phyloP scores from a whole-genome alignment of 768 basidiomycete species.

The Mycena latifolia region DNA sequence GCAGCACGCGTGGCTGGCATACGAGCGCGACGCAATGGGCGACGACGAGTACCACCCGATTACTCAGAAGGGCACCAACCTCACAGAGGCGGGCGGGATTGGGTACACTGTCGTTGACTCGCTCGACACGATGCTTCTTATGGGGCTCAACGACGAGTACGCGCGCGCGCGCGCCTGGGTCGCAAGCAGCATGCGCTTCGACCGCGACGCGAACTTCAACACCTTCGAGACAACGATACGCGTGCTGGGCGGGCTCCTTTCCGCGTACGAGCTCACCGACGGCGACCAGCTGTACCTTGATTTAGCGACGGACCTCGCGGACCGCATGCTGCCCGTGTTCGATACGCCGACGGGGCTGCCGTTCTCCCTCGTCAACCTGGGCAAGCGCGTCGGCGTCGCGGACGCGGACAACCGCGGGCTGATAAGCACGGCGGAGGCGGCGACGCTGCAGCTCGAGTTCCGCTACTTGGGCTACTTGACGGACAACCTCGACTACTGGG shows the following conservation, averaged over 20 bases:
- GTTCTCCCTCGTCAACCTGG: conserved; percentile 73
- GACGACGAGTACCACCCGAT: conserved; percentile 94
- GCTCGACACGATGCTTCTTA: conserved; percentile 88
- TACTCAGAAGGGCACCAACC: conserved; percentile 76
- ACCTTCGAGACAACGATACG: conserved; percentile 98
- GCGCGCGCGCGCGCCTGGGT: conserved; percentile 84
- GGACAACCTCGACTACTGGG: conserved; percentile 84
- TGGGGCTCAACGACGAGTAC: conserved; percentile 88
- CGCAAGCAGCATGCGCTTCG: conserved; percentile 73
- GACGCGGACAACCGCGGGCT: conserved; percentile 71
- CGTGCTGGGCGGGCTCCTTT: conserved; percentile 89
- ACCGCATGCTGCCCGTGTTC: conserved; percentile 86
- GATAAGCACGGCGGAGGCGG: conserved; percentile 86
- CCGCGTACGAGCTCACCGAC: conserved; percentile 77
- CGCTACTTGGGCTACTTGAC: conserved; percentile 86
- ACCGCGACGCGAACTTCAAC: conserved; percentile 82
- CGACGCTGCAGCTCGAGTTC: conserved; percentile 79
- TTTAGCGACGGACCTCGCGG: conserved; percentile 84
- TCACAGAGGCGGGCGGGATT: conserved; percentile 83
- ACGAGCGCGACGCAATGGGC: conserved; percentile 92
- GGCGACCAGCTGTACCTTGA: conserved; percentile 78
- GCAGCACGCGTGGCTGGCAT: conserved; percentile 88
- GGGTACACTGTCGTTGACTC: conserved; percentile 93
- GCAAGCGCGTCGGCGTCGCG: conserved; percentile 65
- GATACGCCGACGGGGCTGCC: conserved; percentile 88